A percentile compares a stretch with the other conserved stretches of the same genome.
phyloP scores from a whole-genome alignment of 352 stramenopile genomes.

The Phytophthora lateralis region DNA sequence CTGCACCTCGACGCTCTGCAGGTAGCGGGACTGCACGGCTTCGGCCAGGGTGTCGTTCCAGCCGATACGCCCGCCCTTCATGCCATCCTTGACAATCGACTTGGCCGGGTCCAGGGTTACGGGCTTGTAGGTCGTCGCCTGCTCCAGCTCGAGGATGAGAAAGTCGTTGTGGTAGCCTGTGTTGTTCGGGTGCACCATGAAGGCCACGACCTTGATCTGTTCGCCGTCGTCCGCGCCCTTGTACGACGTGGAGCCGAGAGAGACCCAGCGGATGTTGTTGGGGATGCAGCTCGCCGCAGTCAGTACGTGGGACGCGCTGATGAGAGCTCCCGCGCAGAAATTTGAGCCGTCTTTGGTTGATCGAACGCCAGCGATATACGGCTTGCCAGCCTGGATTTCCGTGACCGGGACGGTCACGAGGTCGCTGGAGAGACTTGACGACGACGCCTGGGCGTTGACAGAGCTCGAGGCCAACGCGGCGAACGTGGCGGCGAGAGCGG shows the following conservation, averaged over 20 bases:
- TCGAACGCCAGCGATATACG: conserved; percentile 45
- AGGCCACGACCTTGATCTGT: conserved; percentile 49
- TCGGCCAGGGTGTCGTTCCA: conserved; percentile 47
- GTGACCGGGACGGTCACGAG: conserved; percentile 21
- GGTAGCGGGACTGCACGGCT: conserved; percentile 41
- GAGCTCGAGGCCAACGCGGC: conserved; percentile 11
- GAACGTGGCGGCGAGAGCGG: conserved; percentile 13
- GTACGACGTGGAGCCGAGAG: conserved; percentile 52
- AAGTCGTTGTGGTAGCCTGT: conserved; percentile 50
- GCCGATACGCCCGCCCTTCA: conserved; percentile 40
- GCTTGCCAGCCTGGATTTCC: conserved; percentile 40
- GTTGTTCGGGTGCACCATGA: conserved; percentile 49
- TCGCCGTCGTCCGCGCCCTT: conserved; percentile 45
- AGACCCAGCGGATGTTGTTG: conserved; percentile 52
- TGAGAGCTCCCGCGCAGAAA: conserved; percentile 45
- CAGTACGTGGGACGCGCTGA: conserved; percentile 47
- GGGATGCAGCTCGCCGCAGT: conserved; percentile 48
- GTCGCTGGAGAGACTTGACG: conserved; percentile 18
- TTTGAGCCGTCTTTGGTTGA: conserved; percentile 31
- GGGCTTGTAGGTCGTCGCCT: conserved; percentile 34
- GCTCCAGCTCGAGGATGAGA: conserved; percentile 54
- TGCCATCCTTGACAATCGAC: conserved; percentile 38
- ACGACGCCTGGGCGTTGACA: conserved; percentile 7
- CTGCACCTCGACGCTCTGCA: conserved; percentile 52
- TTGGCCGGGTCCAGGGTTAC: conserved; percentile 38